Evolutionary conservation across 2,329 filamentous ascomycete species (phyloP).

Genomic region (Ophiostoma ips): DNA sequence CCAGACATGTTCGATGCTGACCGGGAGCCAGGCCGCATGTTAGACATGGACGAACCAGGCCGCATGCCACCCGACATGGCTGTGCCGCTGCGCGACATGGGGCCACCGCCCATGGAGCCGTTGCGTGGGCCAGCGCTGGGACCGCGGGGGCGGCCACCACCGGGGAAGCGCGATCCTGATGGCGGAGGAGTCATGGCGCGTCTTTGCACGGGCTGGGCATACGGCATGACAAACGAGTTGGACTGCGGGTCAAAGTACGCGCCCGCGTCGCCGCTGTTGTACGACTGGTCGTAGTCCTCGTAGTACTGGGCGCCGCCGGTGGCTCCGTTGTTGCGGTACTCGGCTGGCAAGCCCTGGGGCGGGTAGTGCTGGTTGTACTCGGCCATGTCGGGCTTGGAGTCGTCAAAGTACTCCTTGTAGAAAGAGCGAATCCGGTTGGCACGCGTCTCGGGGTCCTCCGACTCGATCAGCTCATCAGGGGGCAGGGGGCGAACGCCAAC

Average conservation of each 20-base stretch:
- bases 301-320: constrained; percentile 38
- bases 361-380: constrained; percentile 17
- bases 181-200: constrained; percentile 95
- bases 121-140: constrained; percentile 10
- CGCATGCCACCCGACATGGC: constrained; percentile 29
- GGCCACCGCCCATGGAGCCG: constrained; percentile 33
- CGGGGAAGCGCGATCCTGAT: constrained; percentile 31
- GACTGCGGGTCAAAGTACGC: constrained; percentile 52
- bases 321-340: constrained; percentile 4
- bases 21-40: not conserved
- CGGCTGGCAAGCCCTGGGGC: constrained; percentile 7
- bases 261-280: constrained; percentile 44
- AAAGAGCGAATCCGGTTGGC: constrained; percentile 96
- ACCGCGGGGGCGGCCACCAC: constrained; percentile 24
- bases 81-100: constrained; percentile 19
- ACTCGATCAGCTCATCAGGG: constrained; percentile 61
- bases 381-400: constrained; percentile 38
- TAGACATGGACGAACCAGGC: constrained; percentile 21
- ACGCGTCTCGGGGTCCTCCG: constrained; percentile 83
- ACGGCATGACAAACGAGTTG: constrained; percentile 62
- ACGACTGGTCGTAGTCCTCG: constrained; percentile 61
- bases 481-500: constrained; percentile 73
- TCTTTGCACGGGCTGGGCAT: constrained; percentile 70
- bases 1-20: constrained; percentile 32
- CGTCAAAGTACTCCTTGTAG: constrained; percentile 99